Conservation (phyloP, 2,329 filamentous ascomycete species). For the Xylogone sp. region DNA sequence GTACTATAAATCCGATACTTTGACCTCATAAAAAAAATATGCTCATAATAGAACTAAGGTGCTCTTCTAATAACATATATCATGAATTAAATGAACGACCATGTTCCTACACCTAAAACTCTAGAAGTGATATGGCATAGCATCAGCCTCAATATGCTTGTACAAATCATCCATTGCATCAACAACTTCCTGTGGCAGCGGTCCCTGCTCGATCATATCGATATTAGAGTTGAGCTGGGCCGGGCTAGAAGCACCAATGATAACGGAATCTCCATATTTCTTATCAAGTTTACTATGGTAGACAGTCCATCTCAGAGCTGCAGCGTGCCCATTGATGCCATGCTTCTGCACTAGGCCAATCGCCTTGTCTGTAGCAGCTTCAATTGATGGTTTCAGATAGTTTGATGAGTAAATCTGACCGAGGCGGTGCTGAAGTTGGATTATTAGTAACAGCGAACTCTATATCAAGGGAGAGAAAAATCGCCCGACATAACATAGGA, state of each 20-base stretch:
- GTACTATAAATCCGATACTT: no score
- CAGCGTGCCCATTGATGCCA: conserved; percentile 35
- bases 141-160: no score
- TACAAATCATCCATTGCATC: conserved; percentile 11
- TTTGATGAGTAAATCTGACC: conserved; percentile 22
- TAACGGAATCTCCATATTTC: conserved; percentile 31
- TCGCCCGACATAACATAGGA: no score
- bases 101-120: no score
- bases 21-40: no score
- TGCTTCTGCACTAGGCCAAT: conserved; percentile 26
- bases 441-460: no score
- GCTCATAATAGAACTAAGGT: no score
- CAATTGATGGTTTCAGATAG: conserved; percentile 27
- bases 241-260: conserved; percentile 31
- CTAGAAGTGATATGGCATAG: no score
- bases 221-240: conserved; percentile 33
- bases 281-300: conserved; percentile 31
- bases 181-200: conserved; percentile 34
- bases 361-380: conserved; percentile 23
- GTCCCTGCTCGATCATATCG: conserved; percentile 33
- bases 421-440: background rate
- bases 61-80: no score
- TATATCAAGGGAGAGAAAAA: no score
- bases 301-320: conserved; percentile 37
- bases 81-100: no score